Evolutionary conservation across 495 filamentous ascomycete species (phyloP), one percentile per base, ranked within the genome.

Genomic region (Baudoinia panamericana): DNA sequence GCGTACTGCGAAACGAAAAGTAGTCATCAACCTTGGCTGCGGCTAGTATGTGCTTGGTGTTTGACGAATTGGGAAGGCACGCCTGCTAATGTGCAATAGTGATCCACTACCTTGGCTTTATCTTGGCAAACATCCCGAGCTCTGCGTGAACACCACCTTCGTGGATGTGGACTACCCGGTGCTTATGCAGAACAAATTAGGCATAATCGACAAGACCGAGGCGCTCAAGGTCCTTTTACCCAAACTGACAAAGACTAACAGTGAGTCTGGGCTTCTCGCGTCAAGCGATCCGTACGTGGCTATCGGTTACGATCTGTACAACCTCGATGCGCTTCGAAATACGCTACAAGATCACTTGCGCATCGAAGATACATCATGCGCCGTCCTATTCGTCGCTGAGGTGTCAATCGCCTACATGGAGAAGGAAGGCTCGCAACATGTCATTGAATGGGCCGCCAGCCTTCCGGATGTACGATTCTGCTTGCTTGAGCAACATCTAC

Each of bases 371-470:
- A 26, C 26, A 5, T 23, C 25, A 3, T 76, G 70, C 43, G 60
- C 66, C 8, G 65, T 93, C 9, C 71, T 94, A 37, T 90, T 84
- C 52, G 71, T 81, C 3, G 85, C 84, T 0, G 88, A 94, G 59
- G 86, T 93, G 4, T 92, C 84, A 4, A 68, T 93, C 23, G 86
- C 86, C 1, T 93, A 93, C 50, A 93, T 94, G 86, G 74, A 84
- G 30, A 68, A 69, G 13, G 60, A 72, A n/a, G 30, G 73, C 17
- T 76, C 88, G 24, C 75, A 93, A 61, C 63, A 63, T 16, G 65
- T 94, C 3, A 73, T 94, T 17, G 51, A 60, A 25, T 90, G 81
- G 81, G 75, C 76, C 6, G 66, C 70, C 27, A 67, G 58, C 11
- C 60, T 85, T 32, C 68, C 72, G 16, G 64, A 79, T 55, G 76